Evolutionary conservation across 768 basidiomycete genomes (phyloP), one percentile per base, ranked within the genome.

Genomic region (Fibroporia radiculosa): DNA sequence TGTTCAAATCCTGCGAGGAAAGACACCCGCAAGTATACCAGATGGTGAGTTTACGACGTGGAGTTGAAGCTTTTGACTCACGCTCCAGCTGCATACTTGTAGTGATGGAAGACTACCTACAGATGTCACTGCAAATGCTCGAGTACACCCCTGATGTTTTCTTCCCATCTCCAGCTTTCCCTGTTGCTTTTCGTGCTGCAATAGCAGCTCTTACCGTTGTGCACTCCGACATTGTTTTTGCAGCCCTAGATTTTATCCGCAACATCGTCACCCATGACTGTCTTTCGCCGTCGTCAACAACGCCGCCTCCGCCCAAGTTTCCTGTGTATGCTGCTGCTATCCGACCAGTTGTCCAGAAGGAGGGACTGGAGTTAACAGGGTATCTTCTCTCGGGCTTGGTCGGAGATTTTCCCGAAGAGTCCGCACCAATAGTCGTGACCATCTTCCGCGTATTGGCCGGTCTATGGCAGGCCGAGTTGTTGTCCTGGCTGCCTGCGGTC

Each of bases 71-170:
- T 22, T 22, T 37, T 40, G 29, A 32, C 13, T 13, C 27, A 35
- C 26, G 11, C 3, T 18, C n/a, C 23, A 42, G 27, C 16, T 23
- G 28, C 36, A 34, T 26, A 19, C n/a, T 22, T 31, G 10, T 50
- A 98, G 96, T 97, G 22, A 67, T 99, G 56, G 95, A 98, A 62
- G 96, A 99, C 59, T 98, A 93, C 53, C 59, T 92, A 41, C 92
- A 90, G 50, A 73, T 92, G 65, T 65, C 91, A 12, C 63, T 82
- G 43, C 79, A 81, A 51, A 68, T 93, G 56, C 63, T 82, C 39
- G 75, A 81, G 33, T 65, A 73, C 51, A 70, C 75, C 0, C 90
- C 95, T 4, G 80, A 85, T 41, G 66, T 88, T 33, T 77, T 93
- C 52, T 85, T 95, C 66, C 71, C 80, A 48, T 88, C 89, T 2